These are phyloP conservation scores for Corylus avellana DNA, from an alignment of 306 rosid genomes.

Conservation along the genomic window DNA sequence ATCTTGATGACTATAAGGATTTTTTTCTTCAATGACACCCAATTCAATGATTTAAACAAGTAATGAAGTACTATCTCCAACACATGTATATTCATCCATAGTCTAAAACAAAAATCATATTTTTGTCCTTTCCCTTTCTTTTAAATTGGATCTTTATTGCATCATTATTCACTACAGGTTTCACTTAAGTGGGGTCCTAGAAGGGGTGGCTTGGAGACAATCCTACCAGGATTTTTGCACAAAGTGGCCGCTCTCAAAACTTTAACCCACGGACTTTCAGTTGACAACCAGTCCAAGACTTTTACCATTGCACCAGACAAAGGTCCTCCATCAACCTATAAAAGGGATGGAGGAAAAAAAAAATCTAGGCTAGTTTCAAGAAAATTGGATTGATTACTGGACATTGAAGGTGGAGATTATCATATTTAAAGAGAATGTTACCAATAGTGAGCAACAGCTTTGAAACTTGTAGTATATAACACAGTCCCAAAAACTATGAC, in stretches of 20 bases:
- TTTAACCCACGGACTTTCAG: background rate
- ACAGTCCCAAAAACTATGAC: slow-evolving; percentile 13
- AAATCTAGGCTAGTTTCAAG: too few relatives aligned
- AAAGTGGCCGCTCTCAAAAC: background rate
- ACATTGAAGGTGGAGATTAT: background rate
- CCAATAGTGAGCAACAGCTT: background rate
- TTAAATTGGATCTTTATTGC: background rate
- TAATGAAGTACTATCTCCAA: background rate
- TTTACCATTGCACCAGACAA: too few relatives aligned
- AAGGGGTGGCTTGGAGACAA: background rate
- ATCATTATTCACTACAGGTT: background rate
- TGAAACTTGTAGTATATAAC: background rate
- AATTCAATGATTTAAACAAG: background rate
- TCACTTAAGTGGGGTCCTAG: background rate
- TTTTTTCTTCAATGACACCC: background rate
- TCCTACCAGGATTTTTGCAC: background rate
- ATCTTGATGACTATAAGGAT: background rate
- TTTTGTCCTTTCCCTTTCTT: too few relatives aligned
- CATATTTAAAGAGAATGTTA: background rate
- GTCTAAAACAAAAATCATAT: too few relatives aligned
- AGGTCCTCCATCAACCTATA: too few relatives aligned
- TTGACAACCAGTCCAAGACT: too few relatives aligned
- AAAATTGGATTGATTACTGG: background rate
- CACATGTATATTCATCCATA: background rate
- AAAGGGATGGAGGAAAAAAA: too few relatives aligned